Base-by-base conservation (phyloP, 192 early-diverging fungal genomes). In the Lunasporangiospora selenospora region DNA sequence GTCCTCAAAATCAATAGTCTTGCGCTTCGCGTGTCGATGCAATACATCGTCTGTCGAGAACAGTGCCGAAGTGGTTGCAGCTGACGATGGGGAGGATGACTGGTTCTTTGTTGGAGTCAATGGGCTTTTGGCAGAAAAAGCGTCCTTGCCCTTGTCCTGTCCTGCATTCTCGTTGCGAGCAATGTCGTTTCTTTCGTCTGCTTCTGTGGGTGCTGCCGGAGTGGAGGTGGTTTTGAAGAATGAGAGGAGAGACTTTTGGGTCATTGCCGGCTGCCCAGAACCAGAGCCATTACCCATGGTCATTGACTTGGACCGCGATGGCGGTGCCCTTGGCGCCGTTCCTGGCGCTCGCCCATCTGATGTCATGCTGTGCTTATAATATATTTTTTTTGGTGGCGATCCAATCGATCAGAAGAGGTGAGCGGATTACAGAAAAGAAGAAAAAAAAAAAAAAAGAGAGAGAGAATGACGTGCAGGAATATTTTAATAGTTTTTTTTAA, bases 221-320 rank as follows among this genome's bases (percentile, higher is more conserved):
- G 51, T 43, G 3, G 53, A 29, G 1, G 59, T 41, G 13, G 53
- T 51, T 21, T 58, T 63, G 60, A 73, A 73, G 55, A 73, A 73
- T 34, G 59, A 63, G 27, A 63, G 41, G 30, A 73, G 53, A 9
- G 69, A 63, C 60, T 63, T 62, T 58, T 73, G 69, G 19, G 43
- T 62, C 69, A 73, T 63, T 33, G 34, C 48, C 8, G 59, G 60
- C 46, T 57, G 60, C 3, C 32, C 13, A 21, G 7, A 19, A 49
- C 32, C 29, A 12, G 48, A n/a, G n/a, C n/a, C n/a, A n/a, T n/a
- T n/a, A n/a, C n/a, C n/a, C n/a, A n/a, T n/a, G n/a, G n/a, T n/a
- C n/a, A n/a, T 10, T 21, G 53, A 27, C 37, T 38, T 58, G 16
- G 60, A 11, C 37, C 54, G 21, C 10, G 59, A 41, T 4, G 67